Evolutionary conservation across 306 rosid genomes (phyloP).

Genomic region (Oxytropis ochrocephala): DNA sequence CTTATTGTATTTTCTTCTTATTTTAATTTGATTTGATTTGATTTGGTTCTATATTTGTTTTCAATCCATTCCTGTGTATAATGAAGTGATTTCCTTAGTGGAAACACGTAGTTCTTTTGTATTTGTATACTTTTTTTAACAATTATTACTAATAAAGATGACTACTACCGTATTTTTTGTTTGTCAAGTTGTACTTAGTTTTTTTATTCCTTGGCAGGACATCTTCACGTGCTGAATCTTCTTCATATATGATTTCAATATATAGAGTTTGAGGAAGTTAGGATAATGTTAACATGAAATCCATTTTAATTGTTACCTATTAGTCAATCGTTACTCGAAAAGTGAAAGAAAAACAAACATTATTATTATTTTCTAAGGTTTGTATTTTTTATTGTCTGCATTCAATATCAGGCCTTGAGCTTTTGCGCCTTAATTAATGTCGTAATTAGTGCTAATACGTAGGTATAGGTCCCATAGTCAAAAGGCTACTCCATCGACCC

Average conservation of each 20-base stretch:
- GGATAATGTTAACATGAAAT: neutral
- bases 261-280: neutral
- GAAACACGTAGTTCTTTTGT: neutral
- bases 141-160: too few relatives aligned
- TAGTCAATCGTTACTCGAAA: neutral
- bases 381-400: neutral
- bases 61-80: neutral
- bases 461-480: conserved; percentile 36
- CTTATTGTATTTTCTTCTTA: neutral
- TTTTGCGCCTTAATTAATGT: neutral
- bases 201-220: neutral
- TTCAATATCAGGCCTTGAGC: neutral
- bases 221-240: neutral
- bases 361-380: neutral
- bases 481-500: conserved; percentile 28
- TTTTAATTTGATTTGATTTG: neutral
- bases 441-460: neutral
- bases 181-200: too few relatives aligned
- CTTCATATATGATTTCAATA: neutral
- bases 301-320: neutral
- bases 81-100: neutral
- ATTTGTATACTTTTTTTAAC: too few relatives aligned
- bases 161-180: too few relatives aligned
- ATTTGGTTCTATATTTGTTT: neutral
- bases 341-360: neutral